Evolutionary conservation across 1,139 yeast species (phyloP), one percentile per base, ranked within the genome.

Genomic region (Yamadazyma oceani): DNA sequence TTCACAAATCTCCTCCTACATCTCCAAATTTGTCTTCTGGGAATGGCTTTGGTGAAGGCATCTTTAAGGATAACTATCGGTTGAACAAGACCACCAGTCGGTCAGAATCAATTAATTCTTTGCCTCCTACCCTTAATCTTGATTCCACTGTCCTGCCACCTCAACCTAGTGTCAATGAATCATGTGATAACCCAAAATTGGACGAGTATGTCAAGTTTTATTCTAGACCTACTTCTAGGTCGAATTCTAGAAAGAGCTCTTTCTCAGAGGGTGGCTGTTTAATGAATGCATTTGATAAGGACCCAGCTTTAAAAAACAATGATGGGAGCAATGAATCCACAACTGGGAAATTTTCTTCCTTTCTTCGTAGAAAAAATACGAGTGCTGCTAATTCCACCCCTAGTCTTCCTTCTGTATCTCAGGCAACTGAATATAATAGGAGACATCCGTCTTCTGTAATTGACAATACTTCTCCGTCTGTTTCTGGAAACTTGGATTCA

Each of bases 161-260:
- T n/a, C 17, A 21, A 53, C 2, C 54, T 59, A 10, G 31, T 29
- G 14, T 3, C 25, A 11, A 17, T 11, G 6, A 17, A 19, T n/a
- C n/a, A n/a, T n/a, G n/a, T n/a, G 32, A 37, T 22, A 86, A 82
- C 49, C 82, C 84, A 2, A 68, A 78, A 45, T 54, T 83, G 27
- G 76, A 77, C 28, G 80, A 78, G 37, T 83, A 81, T 50, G 63
- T 83, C 40, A 65, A 67, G 35, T 74, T 73, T 48, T 78, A 75
- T 50, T 64, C 66, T 39, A 72, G 68, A 42, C 66, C 54, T 42
- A 68, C 48, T 48, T 49, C 50, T 4, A 43, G 53, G 8, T 34
- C 44, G 5, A 27, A 31, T 5, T 48, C 54, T 2, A 38, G 51
- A 19, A 50, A 50, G 34, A 43, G 55, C 13, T 54, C 62, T 3